Evolutionary conservation across 352 stramenopile species (phyloP), one percentile per base, ranked within the genome.

Genomic region (Phytophthora lateralis): DNA sequence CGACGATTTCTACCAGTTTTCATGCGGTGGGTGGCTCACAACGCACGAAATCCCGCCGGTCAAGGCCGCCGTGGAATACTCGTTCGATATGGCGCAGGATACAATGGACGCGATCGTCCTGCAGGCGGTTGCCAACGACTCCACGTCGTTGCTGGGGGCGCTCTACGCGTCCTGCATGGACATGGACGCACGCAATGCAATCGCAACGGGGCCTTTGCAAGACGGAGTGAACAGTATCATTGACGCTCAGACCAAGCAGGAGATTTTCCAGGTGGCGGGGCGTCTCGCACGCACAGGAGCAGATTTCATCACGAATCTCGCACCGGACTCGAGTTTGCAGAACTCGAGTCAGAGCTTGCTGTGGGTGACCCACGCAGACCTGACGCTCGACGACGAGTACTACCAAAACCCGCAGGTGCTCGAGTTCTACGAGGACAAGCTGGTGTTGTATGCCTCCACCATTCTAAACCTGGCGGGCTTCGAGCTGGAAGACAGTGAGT

Each of bases 381-480:
- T 98, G 37, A 80, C 70, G 27, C 67, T 98, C 15, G 85, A 90
- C 2, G 88, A 95, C 60, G 69, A 81, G 38, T 93, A 96, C 60
- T 98, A 98, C 64, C 94, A 98, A 45, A 87, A 97, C 45, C 55
- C 64, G 15, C 44, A 64, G 17, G 67, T 71, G 11, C 78, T 80
- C 11, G 21, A 41, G 3, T 48, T 61, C 37, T 41, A 82, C 10
- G 77, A 84, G 55, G 55, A 51, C 12, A 61, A 71, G 15, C 64
- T 76, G 35, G 65, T 66, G 39, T 24, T 39, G 18, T 87, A 84
- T 59, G 73, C 75, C 8, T 65, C 59, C 3, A 77, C 69, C n/a
- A 50, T 84, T 4, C 27, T 85, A 38, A 74, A 53, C 39, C 53
- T 84, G 2, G 62, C 66, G 8, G 76, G 66, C 17, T 77, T 73